Evolutionary conservation across 179 eudicot species (phyloP).

Genomic region (Sideroxylon spinosum): DNA sequence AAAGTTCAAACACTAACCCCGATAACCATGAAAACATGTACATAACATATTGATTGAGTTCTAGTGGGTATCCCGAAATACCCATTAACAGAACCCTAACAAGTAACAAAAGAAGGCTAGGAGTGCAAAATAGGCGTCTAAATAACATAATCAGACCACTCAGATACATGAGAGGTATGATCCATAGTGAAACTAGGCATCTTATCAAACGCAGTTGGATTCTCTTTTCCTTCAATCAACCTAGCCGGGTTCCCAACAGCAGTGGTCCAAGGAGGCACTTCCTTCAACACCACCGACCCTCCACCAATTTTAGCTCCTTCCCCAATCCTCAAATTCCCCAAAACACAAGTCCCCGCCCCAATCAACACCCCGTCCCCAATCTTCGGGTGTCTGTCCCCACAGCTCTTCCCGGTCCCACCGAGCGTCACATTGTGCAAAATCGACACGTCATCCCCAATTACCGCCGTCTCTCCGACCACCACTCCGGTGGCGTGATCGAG

Average conservation of each 20-base stretch:
- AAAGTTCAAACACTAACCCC: background rate
- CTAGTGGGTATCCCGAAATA: background rate
- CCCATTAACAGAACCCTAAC: background rate
- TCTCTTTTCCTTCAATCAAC: slow-evolving; percentile 34
- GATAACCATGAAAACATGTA: no score
- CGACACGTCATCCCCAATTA: slow-evolving; percentile 35
- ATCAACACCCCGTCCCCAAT: slow-evolving; percentile 44
- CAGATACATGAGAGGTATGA: slow-evolving; percentile 27
- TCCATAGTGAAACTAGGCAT: slow-evolving; percentile 37
- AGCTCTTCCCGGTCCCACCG: slow-evolving; percentile 41
- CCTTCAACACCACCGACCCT: slow-evolving; percentile 37
- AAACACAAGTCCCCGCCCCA: slow-evolving; percentile 41
- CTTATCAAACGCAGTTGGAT: slow-evolving; percentile 23
- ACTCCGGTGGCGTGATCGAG: slow-evolving; percentile 45
- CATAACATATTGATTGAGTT: background rate
- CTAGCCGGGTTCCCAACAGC: slow-evolving; percentile 52
- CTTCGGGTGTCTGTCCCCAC: slow-evolving; percentile 44
- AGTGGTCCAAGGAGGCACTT: slow-evolving; percentile 32
- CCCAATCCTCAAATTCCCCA: slow-evolving; percentile 39
- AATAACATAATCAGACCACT: slow-evolving; percentile 37
- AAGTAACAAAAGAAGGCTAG: background rate
- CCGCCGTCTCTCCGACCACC: slow-evolving; percentile 48
- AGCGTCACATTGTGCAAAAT: slow-evolving; percentile 44
- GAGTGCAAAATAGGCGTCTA: background rate
- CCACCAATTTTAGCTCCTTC: slow-evolving; percentile 47